Evolutionary conservation across 2,329 filamentous ascomycete species (phyloP), one percentile per base, ranked within the genome.

Genomic region (Furcasterigmium furcatum): DNA sequence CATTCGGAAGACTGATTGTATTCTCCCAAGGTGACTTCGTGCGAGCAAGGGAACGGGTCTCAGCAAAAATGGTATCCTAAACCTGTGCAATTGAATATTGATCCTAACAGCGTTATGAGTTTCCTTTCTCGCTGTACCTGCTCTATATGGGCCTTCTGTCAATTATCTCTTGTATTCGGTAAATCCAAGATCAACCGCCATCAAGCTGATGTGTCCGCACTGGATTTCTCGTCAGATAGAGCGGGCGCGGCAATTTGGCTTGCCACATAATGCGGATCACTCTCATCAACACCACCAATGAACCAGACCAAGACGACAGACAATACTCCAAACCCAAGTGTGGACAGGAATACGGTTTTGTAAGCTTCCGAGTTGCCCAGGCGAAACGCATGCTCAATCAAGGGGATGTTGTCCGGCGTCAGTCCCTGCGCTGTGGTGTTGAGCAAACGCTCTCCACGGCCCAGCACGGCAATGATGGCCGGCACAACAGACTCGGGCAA

Each of bases 351-450:
- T 2, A 67, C 59, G 1, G 61, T 63, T 13, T 57, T 52, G 50
- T 64, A 67, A 4, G 63, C 61, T 13, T 59, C 52, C 8, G 60
- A 58, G 45, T 62, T 66, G 13, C 63, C 64, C 35, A 58, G 50
- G 45, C 60, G 60, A 49, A 62, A 62, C 10, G 64, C 63, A 18
- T 43, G 44, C 14, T 52, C 49, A 1, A 63, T 62, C 18, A 54
- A 50, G 7, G 55, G 59, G 3, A 62, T 51, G 36, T 67, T 62
- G 12, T 52, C 46, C 7, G 53, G 46, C 19, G 58, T 66, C 22
- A 64, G 46, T 7, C 63, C 65, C 2, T 56, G 51, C 7, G 68
- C 57, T 1, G 58, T 47, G 5, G 59, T 51, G n/a, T 34, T 34
- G 30, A 34, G 30, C 30, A 34, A n/a, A 34, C 30, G 30, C 30